Conservation (phyloP, 345 rosid species). For the Sapria himalayana region DNA sequence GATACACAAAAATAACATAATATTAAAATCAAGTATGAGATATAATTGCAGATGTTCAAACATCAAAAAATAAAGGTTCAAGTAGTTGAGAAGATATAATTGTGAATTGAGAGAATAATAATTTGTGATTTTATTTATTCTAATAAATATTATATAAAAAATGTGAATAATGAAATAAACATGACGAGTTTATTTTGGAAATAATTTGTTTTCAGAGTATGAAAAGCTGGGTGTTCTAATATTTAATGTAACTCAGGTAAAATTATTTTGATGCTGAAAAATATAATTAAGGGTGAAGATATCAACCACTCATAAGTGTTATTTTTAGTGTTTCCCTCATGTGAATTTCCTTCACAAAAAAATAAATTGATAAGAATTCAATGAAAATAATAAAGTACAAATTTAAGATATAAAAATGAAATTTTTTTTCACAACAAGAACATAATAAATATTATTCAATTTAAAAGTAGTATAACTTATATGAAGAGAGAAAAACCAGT, state of each 20-base stretch:
- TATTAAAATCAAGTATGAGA: too few relatives aligned
- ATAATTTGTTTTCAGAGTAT: background rate
- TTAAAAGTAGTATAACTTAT: background rate
- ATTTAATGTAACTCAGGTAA: background rate
- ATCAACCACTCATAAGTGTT: background rate
- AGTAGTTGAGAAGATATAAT: background rate
- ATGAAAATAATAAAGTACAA: background rate
- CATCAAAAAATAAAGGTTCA: background rate
- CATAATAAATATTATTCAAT: background rate
- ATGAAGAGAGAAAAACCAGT: background rate
- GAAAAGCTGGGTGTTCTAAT: background rate
- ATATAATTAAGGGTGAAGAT: background rate
- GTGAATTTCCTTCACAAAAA: background rate
- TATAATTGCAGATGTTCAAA: background rate
- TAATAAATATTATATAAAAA: too few relatives aligned
- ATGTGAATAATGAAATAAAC: too few relatives aligned
- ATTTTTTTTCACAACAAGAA: background rate
- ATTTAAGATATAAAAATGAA: background rate
- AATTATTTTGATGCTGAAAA: background rate
- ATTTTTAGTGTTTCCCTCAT: background rate
- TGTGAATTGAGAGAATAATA: background rate
- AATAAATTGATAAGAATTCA: background rate
- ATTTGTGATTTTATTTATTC: background rate
- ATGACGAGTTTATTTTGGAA: too few relatives aligned
- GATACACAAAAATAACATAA: too few relatives aligned